Evolutionary conservation across 495 filamentous ascomycete species (phyloP).

Genomic region (Aspergillus coremiiformis): DNA sequence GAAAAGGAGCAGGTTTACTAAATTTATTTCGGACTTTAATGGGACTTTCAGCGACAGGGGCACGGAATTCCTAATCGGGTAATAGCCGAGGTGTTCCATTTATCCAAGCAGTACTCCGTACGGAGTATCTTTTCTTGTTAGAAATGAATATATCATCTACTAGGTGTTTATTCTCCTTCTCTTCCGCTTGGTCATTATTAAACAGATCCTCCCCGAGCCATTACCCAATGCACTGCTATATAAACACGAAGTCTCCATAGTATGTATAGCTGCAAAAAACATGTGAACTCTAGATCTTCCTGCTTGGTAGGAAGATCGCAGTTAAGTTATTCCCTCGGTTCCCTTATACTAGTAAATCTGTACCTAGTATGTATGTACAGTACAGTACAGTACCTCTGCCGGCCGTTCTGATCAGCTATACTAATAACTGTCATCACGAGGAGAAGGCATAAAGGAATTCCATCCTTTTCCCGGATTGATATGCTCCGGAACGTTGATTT

Average conservation of each 20-base stretch:
- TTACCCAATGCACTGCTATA: no score
- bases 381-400: not conserved
- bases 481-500: slow-evolving; percentile 21
- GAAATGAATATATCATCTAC: no score
- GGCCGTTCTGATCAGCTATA: not conserved
- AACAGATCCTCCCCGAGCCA: no score
- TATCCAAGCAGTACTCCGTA: no score
- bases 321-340: no score
- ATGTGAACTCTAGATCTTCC: not conserved
- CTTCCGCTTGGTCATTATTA: no score
- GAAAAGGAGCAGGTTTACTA: not conserved
- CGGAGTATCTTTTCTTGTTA: no score
- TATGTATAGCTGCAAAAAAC: not conserved
- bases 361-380: no score
- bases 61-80: slow-evolving; percentile 14
- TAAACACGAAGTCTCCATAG: no score
- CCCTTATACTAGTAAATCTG: no score
- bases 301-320: no score
- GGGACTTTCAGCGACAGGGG: slow-evolving; percentile 3
- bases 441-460: slow-evolving; percentile 7
- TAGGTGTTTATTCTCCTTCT: not conserved
- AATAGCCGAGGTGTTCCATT: slow-evolving; percentile 16
- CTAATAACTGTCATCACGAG: slow-evolving; percentile 1
- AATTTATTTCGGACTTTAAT: no score
- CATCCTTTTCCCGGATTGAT: slow-evolving; percentile 11